phyloP scores from a whole-genome alignment of 345 rosid species.

The Dipteronia dyeriana region DNA sequence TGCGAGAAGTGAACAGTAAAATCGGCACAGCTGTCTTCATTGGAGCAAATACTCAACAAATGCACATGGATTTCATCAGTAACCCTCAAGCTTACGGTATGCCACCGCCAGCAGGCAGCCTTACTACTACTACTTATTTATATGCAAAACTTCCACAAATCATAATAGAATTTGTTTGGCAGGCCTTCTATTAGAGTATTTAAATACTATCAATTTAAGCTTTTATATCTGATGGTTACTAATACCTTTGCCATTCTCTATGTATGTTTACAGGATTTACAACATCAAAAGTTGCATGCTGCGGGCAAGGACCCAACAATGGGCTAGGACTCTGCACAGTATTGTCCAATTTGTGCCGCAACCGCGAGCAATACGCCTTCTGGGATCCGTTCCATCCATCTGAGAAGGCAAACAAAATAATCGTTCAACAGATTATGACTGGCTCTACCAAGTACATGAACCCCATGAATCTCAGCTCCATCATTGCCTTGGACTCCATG shows the following conservation, averaged over 20 bases:
- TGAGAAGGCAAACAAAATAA: constrained; percentile 64
- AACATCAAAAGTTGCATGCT: constrained; percentile 65
- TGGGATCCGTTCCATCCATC: constrained; percentile 94
- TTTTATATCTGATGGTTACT: too few species aligned
- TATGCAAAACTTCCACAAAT: not conserved
- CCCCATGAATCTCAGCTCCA: constrained; percentile 79
- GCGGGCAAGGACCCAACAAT: constrained; percentile 82
- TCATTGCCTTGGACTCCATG: constrained; percentile 57
- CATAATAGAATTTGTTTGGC: not conserved
- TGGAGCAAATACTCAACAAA: constrained; percentile 36
- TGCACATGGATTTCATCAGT: constrained; percentile 40
- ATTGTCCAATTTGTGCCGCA: constrained; percentile 61
- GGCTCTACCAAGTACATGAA: constrained; percentile 61
- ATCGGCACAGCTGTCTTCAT: constrained; percentile 35
- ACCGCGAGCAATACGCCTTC: constrained; percentile 56
- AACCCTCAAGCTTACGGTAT: constrained; percentile 50
- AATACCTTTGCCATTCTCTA: too few species aligned
- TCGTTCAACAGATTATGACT: constrained; percentile 49
- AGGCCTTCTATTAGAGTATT: too few species aligned
- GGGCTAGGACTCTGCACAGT: constrained; percentile 75
- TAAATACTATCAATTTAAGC: too few species aligned
- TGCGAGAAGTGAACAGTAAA: constrained; percentile 24
- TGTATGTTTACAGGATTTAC: constrained; percentile 50
- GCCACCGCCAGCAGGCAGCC: not conserved
- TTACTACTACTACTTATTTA: not conserved